Conservation (phyloP, 78 protist species). For the Mantamonas sphyraenae region DNA sequence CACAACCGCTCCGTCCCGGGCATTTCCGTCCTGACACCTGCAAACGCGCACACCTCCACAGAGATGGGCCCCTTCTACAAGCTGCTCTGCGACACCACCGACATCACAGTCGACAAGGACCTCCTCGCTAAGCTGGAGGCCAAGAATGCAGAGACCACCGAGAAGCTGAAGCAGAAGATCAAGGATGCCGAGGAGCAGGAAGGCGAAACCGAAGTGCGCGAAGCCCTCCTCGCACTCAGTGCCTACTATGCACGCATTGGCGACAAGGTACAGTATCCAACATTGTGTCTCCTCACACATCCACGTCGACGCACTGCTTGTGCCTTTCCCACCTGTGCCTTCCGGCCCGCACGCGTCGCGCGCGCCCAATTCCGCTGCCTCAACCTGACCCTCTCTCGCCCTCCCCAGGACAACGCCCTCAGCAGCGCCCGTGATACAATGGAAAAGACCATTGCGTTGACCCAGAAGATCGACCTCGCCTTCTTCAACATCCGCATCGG, state of each 20-base stretch:
- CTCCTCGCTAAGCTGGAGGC: slow-evolving; percentile 13
- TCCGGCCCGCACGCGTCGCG: too few relatives aligned
- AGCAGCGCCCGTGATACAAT: slow-evolving; percentile 32
- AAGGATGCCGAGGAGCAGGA: slow-evolving; percentile 77
- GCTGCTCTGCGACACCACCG: slow-evolving; percentile 38
- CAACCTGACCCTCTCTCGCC: too few relatives aligned
- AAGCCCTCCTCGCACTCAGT: slow-evolving; percentile 61
- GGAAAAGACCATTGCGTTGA: slow-evolving; percentile 83
- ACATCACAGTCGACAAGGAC: slow-evolving; percentile 38
- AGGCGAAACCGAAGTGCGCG: slow-evolving; percentile 94
- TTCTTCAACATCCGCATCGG: slow-evolving; percentile 76
- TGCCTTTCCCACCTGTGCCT: too few relatives aligned
- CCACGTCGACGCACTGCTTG: too few relatives aligned
- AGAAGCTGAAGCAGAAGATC: slow-evolving; percentile 51
- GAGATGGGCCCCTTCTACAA: slow-evolving; percentile 71
- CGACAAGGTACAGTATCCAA: slow-evolving; percentile 71
- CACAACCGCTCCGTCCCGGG: too few relatives aligned
- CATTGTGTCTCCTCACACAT: neutral
- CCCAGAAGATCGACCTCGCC: slow-evolving; percentile 79
- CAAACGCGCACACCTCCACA: neutral
- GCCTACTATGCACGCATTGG: slow-evolving; percentile 69
- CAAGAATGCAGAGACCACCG: slow-evolving; percentile 38
- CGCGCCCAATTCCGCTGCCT: too few relatives aligned
- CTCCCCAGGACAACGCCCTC: slow-evolving; percentile 59
- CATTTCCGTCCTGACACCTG: too few relatives aligned